A percentile compares a stretch with the other conserved stretches of the same genome.
Conservation (phyloP, 345 rosid genomes). For the Erysimum cheiranthoides region DNA sequence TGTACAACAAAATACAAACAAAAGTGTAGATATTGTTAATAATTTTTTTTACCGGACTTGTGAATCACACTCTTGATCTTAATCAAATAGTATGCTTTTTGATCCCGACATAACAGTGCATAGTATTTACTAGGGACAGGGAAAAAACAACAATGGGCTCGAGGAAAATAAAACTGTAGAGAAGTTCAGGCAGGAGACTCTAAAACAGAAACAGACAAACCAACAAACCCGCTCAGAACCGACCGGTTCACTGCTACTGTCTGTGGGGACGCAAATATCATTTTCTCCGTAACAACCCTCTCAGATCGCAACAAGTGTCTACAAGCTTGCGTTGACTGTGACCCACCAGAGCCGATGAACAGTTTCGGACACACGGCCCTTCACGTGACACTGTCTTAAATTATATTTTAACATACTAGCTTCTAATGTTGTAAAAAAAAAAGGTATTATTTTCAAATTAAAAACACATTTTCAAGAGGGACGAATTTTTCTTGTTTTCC, state of each 20-base stretch:
- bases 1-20: not conserved
- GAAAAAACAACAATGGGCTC: conserved; percentile 10
- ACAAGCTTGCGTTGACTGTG: conserved; percentile 27
- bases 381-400: conserved; percentile 39
- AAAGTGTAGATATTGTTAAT: not conserved
- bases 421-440: too few species aligned
- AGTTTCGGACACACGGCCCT: conserved; percentile 28
- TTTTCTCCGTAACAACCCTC: conserved; percentile 30
- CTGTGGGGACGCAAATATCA: conserved; percentile 31
- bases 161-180: conserved; percentile 10
- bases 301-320: conserved; percentile 30
- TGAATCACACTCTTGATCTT: not conserved
- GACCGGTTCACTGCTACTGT: conserved; percentile 42
- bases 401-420: too few species aligned
- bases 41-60: not conserved
- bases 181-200: conserved; percentile 12
- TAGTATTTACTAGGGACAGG: conserved; percentile 1
- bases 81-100: not conserved
- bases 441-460: not conserved
- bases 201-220: conserved; percentile 26
- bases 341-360: conserved; percentile 20
- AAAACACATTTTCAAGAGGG: not conserved
- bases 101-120: not conserved
- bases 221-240: conserved; percentile 29
- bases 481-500: not conserved